A percentile compares a stretch with the other conserved stretches of the same genome.
phyloP scores from a whole-genome alignment of 2,329 filamentous ascomycete genomes.

The Exophiala oligosperma region DNA sequence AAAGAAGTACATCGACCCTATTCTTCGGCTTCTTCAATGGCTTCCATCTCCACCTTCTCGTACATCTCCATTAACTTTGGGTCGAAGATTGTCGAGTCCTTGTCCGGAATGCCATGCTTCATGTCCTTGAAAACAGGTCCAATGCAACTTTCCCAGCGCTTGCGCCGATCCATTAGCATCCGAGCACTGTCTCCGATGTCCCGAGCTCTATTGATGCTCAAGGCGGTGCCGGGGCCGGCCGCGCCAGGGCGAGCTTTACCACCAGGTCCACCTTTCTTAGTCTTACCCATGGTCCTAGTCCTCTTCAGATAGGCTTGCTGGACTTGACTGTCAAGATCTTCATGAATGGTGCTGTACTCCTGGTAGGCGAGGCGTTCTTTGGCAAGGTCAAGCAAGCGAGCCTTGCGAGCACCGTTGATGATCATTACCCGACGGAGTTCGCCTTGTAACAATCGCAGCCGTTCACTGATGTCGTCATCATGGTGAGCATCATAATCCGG shows the following conservation, averaged over 20 bases:
- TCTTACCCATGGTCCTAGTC: slow-evolving; percentile 90
- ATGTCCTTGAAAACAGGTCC: slow-evolving; percentile 88
- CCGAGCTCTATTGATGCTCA: slow-evolving; percentile 64
- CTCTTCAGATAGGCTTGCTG: slow-evolving; percentile 95
- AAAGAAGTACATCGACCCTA: not conserved
- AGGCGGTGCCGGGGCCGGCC: slow-evolving; percentile 48
- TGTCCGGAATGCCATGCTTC: slow-evolving; percentile 69
- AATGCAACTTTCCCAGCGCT: slow-evolving; percentile 87
- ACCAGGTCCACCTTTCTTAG: slow-evolving; percentile 79
- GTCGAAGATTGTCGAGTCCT: slow-evolving; percentile 73
- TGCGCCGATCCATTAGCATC: slow-evolving; percentile 86
- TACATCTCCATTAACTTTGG: slow-evolving; percentile 69
- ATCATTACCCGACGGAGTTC: slow-evolving; percentile 81
- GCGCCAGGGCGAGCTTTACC: slow-evolving; percentile 51
- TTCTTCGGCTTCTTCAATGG: slow-evolving; percentile 69
- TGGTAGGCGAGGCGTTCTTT: slow-evolving; percentile 94
- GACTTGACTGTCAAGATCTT: slow-evolving; percentile 93
- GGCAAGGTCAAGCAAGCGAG: slow-evolving; percentile 80
- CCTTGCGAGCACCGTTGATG: slow-evolving; percentile 86
- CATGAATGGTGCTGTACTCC: slow-evolving; percentile 94
- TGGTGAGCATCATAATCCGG: slow-evolving; percentile 86
- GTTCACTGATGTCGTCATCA: slow-evolving; percentile 91
- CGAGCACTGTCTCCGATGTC: slow-evolving; percentile 84
- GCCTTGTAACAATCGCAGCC: slow-evolving; percentile 79
- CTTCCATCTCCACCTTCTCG: slow-evolving; percentile 73